Conservation (phyloP, 192 early-diverging fungal genomes). For the Linnemannia exigua region DNA sequence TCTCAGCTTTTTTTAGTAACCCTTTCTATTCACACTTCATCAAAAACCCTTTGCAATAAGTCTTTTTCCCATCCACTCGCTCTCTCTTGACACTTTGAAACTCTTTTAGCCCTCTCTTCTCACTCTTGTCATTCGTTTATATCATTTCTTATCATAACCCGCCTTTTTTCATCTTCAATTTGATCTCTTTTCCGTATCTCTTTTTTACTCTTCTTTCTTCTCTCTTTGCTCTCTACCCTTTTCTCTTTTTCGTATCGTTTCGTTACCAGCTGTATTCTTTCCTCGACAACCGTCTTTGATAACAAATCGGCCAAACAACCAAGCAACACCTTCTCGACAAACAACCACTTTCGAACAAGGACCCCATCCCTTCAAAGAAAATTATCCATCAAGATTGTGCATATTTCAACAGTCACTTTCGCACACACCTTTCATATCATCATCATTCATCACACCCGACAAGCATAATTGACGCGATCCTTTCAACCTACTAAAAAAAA, state of each 20-base stretch:
- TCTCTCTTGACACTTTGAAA: not conserved
- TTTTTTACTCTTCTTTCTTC: not conserved
- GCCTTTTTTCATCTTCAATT: not conserved
- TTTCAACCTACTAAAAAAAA: conserved; percentile 12
- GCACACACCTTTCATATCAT: not conserved
- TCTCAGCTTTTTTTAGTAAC: not conserved
- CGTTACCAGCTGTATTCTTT: conserved; percentile 13
- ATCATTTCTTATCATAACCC: not conserved
- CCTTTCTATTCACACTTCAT: not conserved
- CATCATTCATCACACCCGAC: not conserved
- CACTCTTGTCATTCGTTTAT: not conserved
- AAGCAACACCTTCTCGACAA: not conserved
- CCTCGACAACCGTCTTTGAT: conserved; percentile 34
- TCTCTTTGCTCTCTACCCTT: not conserved
- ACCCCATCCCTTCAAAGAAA: conserved; percentile 13
- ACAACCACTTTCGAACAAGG: not conserved
- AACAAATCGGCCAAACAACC: conserved; percentile 20
- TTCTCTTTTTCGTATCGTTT: not conserved
- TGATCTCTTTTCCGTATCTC: conserved; percentile 4
- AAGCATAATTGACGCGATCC: not conserved
- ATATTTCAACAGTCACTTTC: conserved; percentile 37
- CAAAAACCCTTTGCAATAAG: not conserved
- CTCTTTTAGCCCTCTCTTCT: not conserved
- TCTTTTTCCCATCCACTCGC: not conserved
- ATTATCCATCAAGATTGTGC: conserved; percentile 33